Percentiles rank a stretch among this genome's conserved stretches.
phyloP scores from a whole-genome alignment of 495 filamentous ascomycete genomes.

The Penicillium canescens region DNA sequence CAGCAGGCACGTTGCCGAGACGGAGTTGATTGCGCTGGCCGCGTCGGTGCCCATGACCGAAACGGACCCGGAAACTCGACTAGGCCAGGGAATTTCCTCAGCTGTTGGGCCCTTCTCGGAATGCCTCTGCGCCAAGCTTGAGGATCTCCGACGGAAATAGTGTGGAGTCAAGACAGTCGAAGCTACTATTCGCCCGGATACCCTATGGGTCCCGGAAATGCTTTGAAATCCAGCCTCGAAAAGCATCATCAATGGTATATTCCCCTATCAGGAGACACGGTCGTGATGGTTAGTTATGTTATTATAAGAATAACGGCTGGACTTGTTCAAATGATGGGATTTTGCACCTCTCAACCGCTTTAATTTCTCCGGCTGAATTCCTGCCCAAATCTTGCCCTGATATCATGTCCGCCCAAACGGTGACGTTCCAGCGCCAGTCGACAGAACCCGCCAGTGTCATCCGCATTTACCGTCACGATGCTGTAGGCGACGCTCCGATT shows the following conservation, averaged over 20 bases:
- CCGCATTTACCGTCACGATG: not conserved
- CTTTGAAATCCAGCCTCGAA: not conserved
- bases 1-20: not conserved
- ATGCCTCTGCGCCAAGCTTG: not conserved
- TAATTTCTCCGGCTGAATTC: too few relatives aligned
- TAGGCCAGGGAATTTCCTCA: not conserved
- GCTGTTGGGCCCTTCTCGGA: not conserved
- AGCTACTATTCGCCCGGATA: not conserved
- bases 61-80: not conserved
- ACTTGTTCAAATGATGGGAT: too few relatives aligned
- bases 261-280: not conserved
- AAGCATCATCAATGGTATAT: not conserved
- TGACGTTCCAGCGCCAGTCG: not conserved
- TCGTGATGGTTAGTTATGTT: not conserved
- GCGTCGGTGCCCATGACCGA: not conserved
- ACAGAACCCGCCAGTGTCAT: constrained; percentile 1
- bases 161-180: not conserved
- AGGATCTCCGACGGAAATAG: not conserved
- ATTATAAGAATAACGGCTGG: not conserved
- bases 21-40: not conserved
- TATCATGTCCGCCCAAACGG: not conserved
- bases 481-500: not conserved
- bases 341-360: too few relatives aligned
- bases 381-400: too few relatives aligned
- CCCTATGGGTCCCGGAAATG: not conserved